Percentiles rank a stretch among this genome's conserved stretches.
phyloP scores from a whole-genome alignment of 257 asterid species.

The Lithospermum erythrorhizon region DNA sequence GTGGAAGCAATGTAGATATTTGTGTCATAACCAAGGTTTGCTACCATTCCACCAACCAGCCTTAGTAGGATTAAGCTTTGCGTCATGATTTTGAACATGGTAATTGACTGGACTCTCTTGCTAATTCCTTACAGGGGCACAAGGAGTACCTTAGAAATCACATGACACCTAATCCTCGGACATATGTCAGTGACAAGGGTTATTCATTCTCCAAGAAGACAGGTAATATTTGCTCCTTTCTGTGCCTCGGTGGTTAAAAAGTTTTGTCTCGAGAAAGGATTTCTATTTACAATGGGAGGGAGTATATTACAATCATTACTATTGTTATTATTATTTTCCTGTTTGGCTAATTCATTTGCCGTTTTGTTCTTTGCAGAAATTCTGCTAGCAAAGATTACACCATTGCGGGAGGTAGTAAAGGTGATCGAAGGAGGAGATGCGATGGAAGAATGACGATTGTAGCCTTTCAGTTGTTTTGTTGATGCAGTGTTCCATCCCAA shows the following conservation, averaged over 20 bases:
- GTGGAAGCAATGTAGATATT: conserved; percentile 83
- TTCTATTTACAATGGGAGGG: too few species aligned
- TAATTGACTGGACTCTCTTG: neutral
- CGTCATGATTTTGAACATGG: neutral
- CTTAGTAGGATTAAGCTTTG: too few species aligned
- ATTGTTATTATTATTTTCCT: neutral
- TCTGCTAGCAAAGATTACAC: conserved; percentile 70
- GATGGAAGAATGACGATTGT: conserved; percentile 60
- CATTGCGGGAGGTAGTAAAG: conserved; percentile 53
- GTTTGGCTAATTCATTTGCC: neutral
- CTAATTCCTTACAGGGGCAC: conserved; percentile 40
- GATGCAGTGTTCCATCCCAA: neutral
- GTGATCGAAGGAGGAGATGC: conserved; percentile 80
- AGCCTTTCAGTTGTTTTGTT: neutral
- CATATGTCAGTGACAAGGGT: conserved; percentile 64
- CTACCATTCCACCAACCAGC: neutral
- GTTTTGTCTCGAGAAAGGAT: too few species aligned
- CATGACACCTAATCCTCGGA: conserved; percentile 71
- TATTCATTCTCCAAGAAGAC: conserved; percentile 67
- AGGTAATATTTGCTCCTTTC: conserved; percentile 38
- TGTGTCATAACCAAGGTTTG: conserved; percentile 82
- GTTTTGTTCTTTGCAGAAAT: conserved; percentile 45
- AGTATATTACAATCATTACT: too few species aligned
- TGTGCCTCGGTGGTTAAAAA: neutral
- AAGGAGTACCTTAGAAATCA: conserved; percentile 71